Evolutionary conservation across 202 grass and related monocot species (phyloP).

Genomic region (Setaria viridis): DNA sequence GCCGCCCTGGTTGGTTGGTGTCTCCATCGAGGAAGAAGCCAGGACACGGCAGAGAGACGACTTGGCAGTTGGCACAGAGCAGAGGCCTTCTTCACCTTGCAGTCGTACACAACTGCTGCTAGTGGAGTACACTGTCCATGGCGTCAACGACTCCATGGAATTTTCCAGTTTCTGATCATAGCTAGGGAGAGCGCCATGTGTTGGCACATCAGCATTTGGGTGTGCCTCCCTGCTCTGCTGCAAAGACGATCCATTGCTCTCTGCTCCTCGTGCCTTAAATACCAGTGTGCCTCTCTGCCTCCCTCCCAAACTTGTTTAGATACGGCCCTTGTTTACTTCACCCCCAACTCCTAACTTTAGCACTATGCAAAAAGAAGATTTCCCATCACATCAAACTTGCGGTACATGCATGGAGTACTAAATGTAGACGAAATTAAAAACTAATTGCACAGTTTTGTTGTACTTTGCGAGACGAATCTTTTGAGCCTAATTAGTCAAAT

Average conservation of each 20-base stretch:
- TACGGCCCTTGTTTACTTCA: no score
- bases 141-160: no score
- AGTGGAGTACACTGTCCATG: background rate
- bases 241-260: background rate
- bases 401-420: no score
- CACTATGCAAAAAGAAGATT: no score
- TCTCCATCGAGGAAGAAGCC: background rate
- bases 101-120: background rate
- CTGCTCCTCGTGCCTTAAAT: background rate
- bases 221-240: background rate
- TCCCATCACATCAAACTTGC: no score
- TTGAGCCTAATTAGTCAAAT: no score
- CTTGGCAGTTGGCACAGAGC: background rate
- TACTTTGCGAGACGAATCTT: no score
- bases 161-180: background rate
- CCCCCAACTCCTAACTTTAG: no score
- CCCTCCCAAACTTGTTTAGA: background rate
- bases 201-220: background rate
- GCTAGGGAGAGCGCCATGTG: background rate
- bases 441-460: no score
- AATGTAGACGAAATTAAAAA: no score
- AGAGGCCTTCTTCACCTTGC: no score
- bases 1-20: background rate
- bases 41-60: background rate
- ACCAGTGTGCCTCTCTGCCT: background rate